A percentile compares a stretch with the other conserved stretches of the same genome.
Evolutionary conservation across 2,329 filamentous ascomycete genomes (phyloP).

Genomic region (Aureobasidium zeae): DNA sequence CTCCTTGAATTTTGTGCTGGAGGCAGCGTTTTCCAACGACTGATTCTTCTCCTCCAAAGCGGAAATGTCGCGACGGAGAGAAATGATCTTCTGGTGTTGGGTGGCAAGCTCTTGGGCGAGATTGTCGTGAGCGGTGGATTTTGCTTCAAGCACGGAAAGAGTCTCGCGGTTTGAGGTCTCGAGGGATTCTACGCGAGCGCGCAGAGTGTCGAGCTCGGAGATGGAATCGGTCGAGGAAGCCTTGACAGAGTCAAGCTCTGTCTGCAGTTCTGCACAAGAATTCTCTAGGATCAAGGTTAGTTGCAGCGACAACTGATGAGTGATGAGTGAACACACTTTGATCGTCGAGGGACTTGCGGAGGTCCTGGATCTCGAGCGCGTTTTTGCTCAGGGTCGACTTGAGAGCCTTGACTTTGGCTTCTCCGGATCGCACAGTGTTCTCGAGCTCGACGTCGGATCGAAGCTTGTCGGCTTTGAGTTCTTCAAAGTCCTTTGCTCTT

Average conservation of each 20-base stretch:
- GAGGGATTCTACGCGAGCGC: conserved; percentile 73
- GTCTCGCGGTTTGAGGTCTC: conserved; percentile 91
- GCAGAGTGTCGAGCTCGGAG: conserved; percentile 65
- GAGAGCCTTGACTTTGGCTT: conserved; percentile 71
- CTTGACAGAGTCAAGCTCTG: conserved; percentile 70
- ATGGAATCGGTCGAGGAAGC: conserved; percentile 63
- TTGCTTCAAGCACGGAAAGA: conserved; percentile 78
- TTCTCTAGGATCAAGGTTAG: conserved; percentile 50
- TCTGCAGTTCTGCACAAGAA: conserved; percentile 63
- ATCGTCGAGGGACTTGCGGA: conserved; percentile 69
- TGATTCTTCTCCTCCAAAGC: conserved; percentile 76
- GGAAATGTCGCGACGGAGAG: conserved; percentile 73
- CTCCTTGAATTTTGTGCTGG: conserved; percentile 79
- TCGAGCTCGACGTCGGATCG: conserved; percentile 88
- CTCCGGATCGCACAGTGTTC: conserved; percentile 72
- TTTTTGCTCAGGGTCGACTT: conserved; percentile 76
- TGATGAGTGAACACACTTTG: conserved; percentile 51
- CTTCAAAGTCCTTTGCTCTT: conserved; percentile 76
- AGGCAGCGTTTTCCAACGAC: conserved; percentile 66
- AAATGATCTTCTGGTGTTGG: conserved; percentile 80
- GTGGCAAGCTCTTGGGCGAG: conserved; percentile 77
- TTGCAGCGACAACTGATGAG: conserved; percentile 18
- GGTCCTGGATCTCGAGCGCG: conserved; percentile 70
- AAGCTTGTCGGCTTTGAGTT: conserved; percentile 77
- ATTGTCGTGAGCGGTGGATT: conserved; percentile 75